Evolutionary conservation across 2,329 filamentous ascomycete genomes (phyloP).

Genomic region (Pseudocercospora musae): DNA sequence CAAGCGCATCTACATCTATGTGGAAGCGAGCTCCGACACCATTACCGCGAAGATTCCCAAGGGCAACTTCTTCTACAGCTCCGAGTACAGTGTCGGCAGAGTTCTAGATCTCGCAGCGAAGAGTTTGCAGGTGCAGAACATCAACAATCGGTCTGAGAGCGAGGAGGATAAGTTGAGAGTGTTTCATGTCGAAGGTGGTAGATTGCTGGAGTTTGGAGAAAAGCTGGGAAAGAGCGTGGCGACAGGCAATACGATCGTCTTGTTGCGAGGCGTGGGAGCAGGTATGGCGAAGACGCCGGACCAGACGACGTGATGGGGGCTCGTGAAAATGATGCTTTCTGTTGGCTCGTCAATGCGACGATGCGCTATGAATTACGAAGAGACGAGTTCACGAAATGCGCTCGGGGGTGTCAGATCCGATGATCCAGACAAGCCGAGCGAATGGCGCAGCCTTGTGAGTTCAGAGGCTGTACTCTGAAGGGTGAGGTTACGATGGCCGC

Average conservation of each 20-base stretch:
- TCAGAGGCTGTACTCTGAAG: background rate
- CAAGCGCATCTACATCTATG: conserved; percentile 84
- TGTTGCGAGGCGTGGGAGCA: conserved; percentile 81
- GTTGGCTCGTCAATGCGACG: background rate
- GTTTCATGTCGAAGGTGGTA: conserved; percentile 88
- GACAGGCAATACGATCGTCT: conserved; percentile 84
- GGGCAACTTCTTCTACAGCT: conserved; percentile 50
- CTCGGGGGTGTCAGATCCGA: background rate
- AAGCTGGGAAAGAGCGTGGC: conserved; percentile 70
- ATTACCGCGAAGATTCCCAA: conserved; percentile 77
- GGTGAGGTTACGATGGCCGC: background rate
- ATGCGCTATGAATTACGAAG: background rate
- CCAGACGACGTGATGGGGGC: conserved; percentile 18
- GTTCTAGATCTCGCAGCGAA: conserved; percentile 75
- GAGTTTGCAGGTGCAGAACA: conserved; percentile 73
- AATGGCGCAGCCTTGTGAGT: background rate
- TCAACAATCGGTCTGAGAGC: conserved; percentile 73
- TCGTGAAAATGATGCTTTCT: background rate
- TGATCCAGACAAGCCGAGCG: background rate
- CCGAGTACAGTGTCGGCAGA: conserved; percentile 84
- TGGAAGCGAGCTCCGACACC: conserved; percentile 86
- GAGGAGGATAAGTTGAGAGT: conserved; percentile 80
- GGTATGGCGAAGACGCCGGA: conserved; percentile 38
- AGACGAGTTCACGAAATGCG: background rate
- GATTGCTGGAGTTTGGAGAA: conserved; percentile 82